Conservation (phyloP, 805 yeast species). For the Metschnikowia proteae region DNA sequence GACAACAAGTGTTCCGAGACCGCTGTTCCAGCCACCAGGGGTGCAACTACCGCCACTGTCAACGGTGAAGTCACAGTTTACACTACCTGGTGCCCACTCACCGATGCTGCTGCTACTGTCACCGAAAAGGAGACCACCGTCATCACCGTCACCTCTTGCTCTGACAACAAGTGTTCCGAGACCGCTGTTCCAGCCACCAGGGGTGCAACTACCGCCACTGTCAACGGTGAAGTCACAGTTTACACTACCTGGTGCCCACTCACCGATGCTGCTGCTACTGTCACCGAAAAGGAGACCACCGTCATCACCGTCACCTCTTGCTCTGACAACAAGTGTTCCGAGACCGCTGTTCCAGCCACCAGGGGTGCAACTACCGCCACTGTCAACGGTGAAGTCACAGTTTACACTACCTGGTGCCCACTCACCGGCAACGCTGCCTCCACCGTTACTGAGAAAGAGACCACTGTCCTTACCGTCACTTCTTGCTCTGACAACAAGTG, state of each 20-base stretch:
- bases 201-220: conserved; percentile 27
- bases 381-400: conserved; percentile 17
- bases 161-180: conserved; percentile 11
- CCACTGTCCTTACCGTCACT: conserved; percentile 8
- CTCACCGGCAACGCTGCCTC: conserved; percentile 21
- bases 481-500: conserved; percentile 14
- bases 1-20: conserved; percentile 11
- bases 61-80: conserved; percentile 18
- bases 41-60: conserved; percentile 24
- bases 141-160: conserved; percentile 25
- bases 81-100: conserved; percentile 38
- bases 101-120: conserved; percentile 19
- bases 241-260: conserved; percentile 38
- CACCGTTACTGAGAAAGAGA: conserved; percentile 18
- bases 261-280: conserved; percentile 19
- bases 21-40: conserved; percentile 30
- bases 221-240: conserved; percentile 17
- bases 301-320: conserved; percentile 26
- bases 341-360: conserved; percentile 24
- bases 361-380: conserved; percentile 30
- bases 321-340: conserved; percentile 11
- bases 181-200: conserved; percentile 27
- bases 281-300: conserved; percentile 20
- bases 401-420: conserved; percentile 37
- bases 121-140: conserved; percentile 21